Conservation (phyloP, 2,329 filamentous ascomycete species). For the Microsporum audouinii region DNA sequence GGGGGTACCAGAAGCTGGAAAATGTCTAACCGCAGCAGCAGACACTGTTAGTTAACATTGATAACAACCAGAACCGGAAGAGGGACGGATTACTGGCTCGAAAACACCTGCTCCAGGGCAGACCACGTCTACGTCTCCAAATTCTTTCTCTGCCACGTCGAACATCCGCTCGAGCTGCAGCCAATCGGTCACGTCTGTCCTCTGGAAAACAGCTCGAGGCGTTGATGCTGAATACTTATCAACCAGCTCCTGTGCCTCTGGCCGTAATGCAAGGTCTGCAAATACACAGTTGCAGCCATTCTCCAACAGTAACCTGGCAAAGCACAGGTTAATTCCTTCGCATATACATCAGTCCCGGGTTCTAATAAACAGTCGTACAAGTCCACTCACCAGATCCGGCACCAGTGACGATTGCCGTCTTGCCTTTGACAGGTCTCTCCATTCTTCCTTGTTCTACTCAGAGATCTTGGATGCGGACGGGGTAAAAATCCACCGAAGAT, state of each 20-base stretch:
- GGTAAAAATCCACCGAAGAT: no score
- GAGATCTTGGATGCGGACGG: not conserved
- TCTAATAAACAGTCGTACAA: not conserved
- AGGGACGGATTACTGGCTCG: constrained; percentile 27
- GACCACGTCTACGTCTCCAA: constrained; percentile 38
- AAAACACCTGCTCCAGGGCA: constrained; percentile 38
- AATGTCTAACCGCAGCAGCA: constrained; percentile 25
- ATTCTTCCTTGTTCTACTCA: constrained; percentile 15
- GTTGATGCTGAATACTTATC: constrained; percentile 26
- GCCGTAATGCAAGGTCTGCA: constrained; percentile 35
- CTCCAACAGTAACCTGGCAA: constrained; percentile 33
- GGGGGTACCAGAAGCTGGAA: constrained; percentile 42
- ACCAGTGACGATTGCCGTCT: constrained; percentile 44
- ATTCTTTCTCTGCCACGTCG: constrained; percentile 37
- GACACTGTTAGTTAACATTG: not conserved
- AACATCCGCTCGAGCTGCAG: constrained; percentile 40
- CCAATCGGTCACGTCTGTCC: constrained; percentile 42
- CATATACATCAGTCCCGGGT: not conserved
- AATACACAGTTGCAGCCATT: constrained; percentile 38
- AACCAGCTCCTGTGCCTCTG: constrained; percentile 34
- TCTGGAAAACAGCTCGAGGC: constrained; percentile 33
- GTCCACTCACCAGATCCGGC: constrained; percentile 39
- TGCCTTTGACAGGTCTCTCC: constrained; percentile 33
- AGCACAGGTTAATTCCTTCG: constrained; percentile 37
- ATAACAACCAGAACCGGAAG: not conserved